Evolutionary conservation across 148 eudicot species (phyloP).

Genomic region (Polygonum maritimum): DNA sequence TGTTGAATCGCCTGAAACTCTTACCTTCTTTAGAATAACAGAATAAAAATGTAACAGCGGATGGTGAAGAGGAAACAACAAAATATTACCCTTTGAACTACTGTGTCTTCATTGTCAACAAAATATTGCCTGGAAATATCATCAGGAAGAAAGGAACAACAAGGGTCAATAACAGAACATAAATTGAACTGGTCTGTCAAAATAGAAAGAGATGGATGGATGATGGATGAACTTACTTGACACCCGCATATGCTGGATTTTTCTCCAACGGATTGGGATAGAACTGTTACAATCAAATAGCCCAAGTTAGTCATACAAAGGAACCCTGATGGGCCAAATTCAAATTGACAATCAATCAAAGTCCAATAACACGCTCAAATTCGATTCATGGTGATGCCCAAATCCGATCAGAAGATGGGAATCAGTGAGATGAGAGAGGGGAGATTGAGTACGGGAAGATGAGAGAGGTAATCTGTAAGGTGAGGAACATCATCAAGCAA

Average conservation of each 20-base stretch:
- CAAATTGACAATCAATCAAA: neutral
- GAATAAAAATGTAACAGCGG: neutral
- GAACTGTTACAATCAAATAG: constrained; percentile 30
- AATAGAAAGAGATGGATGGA: neutral
- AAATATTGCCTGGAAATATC: constrained; percentile 64
- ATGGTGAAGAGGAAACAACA: neutral
- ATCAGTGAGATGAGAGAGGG: neutral
- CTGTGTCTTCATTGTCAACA: constrained; percentile 72
- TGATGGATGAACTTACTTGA: constrained; percentile 42
- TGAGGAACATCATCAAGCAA: constrained; percentile 12
- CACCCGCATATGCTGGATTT: constrained; percentile 75
- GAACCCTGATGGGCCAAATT: neutral
- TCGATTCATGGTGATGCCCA: neutral
- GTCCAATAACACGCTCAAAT: neutral
- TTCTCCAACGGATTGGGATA: constrained; percentile 67
- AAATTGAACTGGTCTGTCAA: neutral
- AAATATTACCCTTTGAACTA: constrained; percentile 53
- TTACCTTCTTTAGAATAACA: neutral
- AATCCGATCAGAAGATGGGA: neutral
- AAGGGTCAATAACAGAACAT: neutral
- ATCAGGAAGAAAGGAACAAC: neutral
- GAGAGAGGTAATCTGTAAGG: constrained; percentile 8
- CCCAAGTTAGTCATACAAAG: neutral
- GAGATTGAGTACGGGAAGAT: neutral
- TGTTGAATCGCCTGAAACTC: constrained; percentile 63